Conservation (phyloP, 768 basidiomycete species). For the Lactifluus pinguis region DNA sequence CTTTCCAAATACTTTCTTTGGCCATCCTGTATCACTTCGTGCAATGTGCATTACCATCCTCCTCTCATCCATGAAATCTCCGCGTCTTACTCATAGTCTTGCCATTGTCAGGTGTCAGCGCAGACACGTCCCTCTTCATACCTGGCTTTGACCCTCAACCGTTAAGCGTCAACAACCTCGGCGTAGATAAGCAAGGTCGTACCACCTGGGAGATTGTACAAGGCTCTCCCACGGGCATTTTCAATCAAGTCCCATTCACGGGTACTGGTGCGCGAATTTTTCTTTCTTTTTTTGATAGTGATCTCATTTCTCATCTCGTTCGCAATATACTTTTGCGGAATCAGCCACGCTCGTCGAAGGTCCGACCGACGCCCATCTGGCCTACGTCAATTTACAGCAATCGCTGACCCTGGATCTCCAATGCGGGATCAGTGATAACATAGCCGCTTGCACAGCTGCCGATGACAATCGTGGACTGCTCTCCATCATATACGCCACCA, state of each 20-base stretch:
- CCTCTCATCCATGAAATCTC: neutral
- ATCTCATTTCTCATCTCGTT: neutral
- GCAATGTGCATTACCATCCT: neutral
- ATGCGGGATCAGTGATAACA: neutral
- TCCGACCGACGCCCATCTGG: slow-evolving; percentile 4
- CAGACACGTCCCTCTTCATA: slow-evolving; percentile 3
- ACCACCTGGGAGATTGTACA: slow-evolving; percentile 9
- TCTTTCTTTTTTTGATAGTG: neutral
- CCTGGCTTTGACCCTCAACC: slow-evolving; percentile 11
- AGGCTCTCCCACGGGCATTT: neutral
- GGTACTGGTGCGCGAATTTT: neutral
- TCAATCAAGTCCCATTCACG: neutral
- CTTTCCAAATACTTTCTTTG: neutral
- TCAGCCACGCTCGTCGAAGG: slow-evolving; percentile 8
- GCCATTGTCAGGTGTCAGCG: neutral
- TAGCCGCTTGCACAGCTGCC: neutral
- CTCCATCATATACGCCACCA: neutral
- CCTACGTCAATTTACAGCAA: neutral
- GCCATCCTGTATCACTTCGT: neutral
- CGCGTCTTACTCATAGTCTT: neutral
- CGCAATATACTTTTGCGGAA: neutral
- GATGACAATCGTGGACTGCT: neutral
- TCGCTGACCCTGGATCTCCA: neutral
- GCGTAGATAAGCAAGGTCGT: slow-evolving; percentile 1
- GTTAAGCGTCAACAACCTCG: slow-evolving; percentile 1